Evolutionary conservation across 2,329 filamentous ascomycete genomes (phyloP), one percentile per base, ranked within the genome.

Genomic region (Aspergillus neotritici): DNA sequence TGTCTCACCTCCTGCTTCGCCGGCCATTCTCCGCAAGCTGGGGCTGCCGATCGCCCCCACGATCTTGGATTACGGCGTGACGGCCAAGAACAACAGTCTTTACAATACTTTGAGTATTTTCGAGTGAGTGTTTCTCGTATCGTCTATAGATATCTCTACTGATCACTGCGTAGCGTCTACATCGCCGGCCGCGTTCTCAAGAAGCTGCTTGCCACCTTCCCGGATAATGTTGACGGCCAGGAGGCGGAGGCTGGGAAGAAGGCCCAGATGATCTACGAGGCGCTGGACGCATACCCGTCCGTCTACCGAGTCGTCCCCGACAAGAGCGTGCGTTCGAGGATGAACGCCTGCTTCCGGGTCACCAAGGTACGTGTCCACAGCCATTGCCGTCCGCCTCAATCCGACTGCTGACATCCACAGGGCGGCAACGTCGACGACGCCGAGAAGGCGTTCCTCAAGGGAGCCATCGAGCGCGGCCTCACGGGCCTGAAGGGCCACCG

Each of bases 21-120:
- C 86, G 1, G 71, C 77, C 4, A 72, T 94, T 37, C 71, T 96
- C 60, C 78, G 89, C 46, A 75, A 82, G 47, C 78, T 96, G 8
- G 82, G 84, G 40, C 52, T 72, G 4, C 68, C 68, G 9, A 38
- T 55, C 36, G 63, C 63, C 0, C 89, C 91, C 2, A 79, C 87
- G 13, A 79, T 96, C 34, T 72, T 97, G 37, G 80, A 87, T 51
- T 97, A 91, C 61, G 83, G 88, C 49, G 88, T 80, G 0, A 84
- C 93, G 53, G 84, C 86, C 32, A 94, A 94, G 75, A 94, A 94
- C 71, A 93, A 94, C 72, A 93, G 86, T 55, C 76, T 97, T 21
- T 97, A 97, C 73, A 97, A 97, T 69, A 97, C 91, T 0, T 73
- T 97, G 9, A 90, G 87, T 58, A 94, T 97, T 59, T 95, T 97